Evolutionary conservation across 805 yeast species (phyloP), one percentile per base, ranked within the genome.

Genomic region (Candida germanica): DNA sequence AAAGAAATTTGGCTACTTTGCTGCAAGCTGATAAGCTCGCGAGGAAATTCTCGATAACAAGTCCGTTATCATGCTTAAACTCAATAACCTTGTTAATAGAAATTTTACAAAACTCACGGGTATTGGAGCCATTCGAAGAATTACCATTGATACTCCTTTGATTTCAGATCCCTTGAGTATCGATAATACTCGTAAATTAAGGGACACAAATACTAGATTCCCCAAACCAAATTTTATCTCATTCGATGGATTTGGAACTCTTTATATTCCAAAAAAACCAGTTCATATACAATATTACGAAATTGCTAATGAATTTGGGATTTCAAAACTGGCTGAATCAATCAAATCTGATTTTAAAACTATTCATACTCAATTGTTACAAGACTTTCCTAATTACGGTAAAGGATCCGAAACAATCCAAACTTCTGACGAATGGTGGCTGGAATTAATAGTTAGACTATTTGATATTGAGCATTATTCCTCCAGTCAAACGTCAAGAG

Each of bases 241-340:
- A 1, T 69, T 82, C 36, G 91, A 83, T 55, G 84, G 81, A 0
- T 83, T 79, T 57, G 79, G 77, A 28, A 83, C 89, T 0, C 53
- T 83, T 6, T 81, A 79, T 50, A 61, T 73, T 0, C 83, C 88
- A 2, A 64, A 61, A 13, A 58, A 58, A 19, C 75, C 84, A 0
- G 72, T 82, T 0, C 56, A 73, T 26, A 56, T 61, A n/a, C 80
- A 74, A 42, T 83, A 83, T 48, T 60, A 69, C 28, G 53, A 59
- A 3, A 68, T 79, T 4, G 77, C 78, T 0, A 34, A 50, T 5
- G 64, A 64, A 29, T 69, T 68, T 51, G 79, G 79, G 1, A 41
- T 77, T 3, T 49, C 41, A 6, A 54, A 58, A 33, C 47, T 59
- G 9, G 43, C 45, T 1, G 54, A 51, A 9, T 44, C 54, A 4